A percentile compares a stretch with the other conserved stretches of the same genome.
Evolutionary conservation across 2,329 filamentous ascomycete species (phyloP).

Genomic region (Colletotrichum euphorbiae): DNA sequence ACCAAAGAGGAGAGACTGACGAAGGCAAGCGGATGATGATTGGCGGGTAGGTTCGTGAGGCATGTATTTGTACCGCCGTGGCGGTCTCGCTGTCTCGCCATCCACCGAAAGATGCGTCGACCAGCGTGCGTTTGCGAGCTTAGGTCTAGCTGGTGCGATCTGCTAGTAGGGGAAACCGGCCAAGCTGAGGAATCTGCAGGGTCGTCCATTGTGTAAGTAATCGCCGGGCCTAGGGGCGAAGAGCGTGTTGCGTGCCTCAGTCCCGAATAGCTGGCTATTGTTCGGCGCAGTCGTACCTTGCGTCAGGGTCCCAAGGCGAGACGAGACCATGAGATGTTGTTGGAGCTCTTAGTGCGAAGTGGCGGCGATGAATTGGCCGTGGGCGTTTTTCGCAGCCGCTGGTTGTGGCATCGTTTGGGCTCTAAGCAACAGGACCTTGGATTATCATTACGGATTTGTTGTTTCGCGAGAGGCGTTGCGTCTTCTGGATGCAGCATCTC

Average conservation of each 20-base stretch:
- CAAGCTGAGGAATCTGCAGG: constrained; percentile 34
- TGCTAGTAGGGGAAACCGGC: neutral
- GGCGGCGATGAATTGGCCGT: constrained; percentile 1
- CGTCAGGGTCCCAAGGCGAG: constrained; percentile 1
- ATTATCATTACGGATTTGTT: constrained; percentile 14
- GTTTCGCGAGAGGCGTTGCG: constrained; percentile 16
- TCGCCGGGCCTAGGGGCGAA: neutral
- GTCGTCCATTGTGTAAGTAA: constrained; percentile 21
- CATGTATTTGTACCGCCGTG: constrained; percentile 29
- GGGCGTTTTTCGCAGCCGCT: constrained; percentile 10
- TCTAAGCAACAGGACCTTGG: constrained; percentile 14
- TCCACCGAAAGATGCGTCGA: constrained; percentile 33
- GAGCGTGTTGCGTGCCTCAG: constrained; percentile 5
- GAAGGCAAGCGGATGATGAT: constrained; percentile 28
- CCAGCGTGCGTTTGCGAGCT: constrained; percentile 19
- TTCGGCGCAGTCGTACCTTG: neutral
- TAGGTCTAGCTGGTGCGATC: constrained; percentile 6
- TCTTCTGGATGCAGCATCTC: constrained; percentile 22
- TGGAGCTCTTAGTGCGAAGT: constrained; percentile 10
- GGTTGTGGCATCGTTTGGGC: neutral
- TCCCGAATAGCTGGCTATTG: neutral
- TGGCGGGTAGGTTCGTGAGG: constrained; percentile 11
- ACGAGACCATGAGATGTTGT: neutral
- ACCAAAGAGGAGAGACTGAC: constrained; percentile 17
- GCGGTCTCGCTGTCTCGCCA: constrained; percentile 23